phyloP scores from a whole-genome alignment of 192 early-diverging fungal genomes.

The Phlyctochytrium arcticum region DNA sequence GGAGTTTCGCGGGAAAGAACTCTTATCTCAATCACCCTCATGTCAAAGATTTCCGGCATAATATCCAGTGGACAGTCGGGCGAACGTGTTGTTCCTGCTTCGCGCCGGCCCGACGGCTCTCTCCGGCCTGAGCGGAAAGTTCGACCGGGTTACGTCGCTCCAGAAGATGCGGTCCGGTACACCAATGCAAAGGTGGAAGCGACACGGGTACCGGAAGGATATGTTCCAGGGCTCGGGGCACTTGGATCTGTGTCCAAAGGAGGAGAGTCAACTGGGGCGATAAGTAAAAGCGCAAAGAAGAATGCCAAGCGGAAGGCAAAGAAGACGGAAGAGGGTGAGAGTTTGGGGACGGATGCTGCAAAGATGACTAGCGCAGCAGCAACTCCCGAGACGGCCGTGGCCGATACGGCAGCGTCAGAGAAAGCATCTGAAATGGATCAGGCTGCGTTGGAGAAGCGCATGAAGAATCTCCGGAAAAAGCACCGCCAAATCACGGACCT shows the following conservation, averaged over 20 bases:
- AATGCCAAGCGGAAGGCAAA: conserved; percentile 28
- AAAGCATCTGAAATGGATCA: neutral
- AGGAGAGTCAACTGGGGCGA: neutral
- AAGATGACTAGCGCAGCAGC: neutral
- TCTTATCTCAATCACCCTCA: too few species aligned
- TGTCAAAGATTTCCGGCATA: neutral
- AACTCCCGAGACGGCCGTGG: neutral
- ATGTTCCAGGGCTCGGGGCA: conserved; percentile 30
- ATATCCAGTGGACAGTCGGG: conserved; percentile 9
- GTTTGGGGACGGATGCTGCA: neutral
- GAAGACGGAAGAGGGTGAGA: conserved; percentile 3
- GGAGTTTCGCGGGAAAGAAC: too few species aligned
- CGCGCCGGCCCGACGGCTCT: conserved; percentile 64
- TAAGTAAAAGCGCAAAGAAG: conserved; percentile 30
- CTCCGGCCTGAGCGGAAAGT: conserved; percentile 65
- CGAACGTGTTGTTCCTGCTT: conserved; percentile 58
- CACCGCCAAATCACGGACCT: conserved; percentile 61
- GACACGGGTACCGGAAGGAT: conserved; percentile 31
- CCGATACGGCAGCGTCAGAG: neutral
- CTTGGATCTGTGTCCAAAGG: too few species aligned
- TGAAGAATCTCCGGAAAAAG: conserved; percentile 67
- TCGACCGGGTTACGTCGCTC: conserved; percentile 63
- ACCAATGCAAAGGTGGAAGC: conserved; percentile 51
- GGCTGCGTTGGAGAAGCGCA: conserved; percentile 50
- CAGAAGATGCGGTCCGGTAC: conserved; percentile 62